Base-by-base conservation (phyloP, 306 rosid species). In the Hippophae rhamnoides region DNA sequence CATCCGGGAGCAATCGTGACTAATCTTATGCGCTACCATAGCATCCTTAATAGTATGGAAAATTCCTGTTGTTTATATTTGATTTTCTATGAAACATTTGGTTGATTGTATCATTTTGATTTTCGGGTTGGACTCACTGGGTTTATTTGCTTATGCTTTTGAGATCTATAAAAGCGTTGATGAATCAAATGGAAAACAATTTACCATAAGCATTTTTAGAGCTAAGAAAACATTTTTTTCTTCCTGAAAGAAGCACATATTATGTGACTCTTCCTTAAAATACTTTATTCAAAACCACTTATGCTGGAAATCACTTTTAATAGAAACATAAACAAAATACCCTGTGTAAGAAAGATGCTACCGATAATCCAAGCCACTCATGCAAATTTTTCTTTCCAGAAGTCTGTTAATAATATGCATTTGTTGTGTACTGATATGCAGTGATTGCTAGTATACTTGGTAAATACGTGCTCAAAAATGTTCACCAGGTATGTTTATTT, bases 1-100 rank as follows among this genome's bases (percentile, higher is more conserved):
- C 99, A 92, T 63, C 99, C 95, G 1, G 99, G 99, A 63, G 10
- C 56, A 72, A 78, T 92, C 18, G 2, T 11, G 42, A 88, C 97
- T 66, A 82, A 85, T 69, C 82, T 92, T 69, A 80, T 77, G 55
- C 94, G 99, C 44, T 41, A 83, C 46, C 74, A 2, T 61, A 40
- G 25, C 54, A 7, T 59, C 43, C 0, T 77, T 7, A 64, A 68
- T 4, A 79, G 97, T 86, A 81, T 8, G 14, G 14, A 49, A 6
- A n/a, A 13, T 9, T 49, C 6, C 8, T 7, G 53, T 2, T 49
- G n/a, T 12, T 7, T 45, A 1, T 9, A 46, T 46, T 3, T 46
- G 50, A 6, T 49, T 49, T 49, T 12, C 7, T 12, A 13, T 49
- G 53, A 13, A 12, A 23, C 5, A 18, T 18, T 18, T 18, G 14